A percentile compares a stretch with the other conserved stretches of the same genome.
phyloP scores from a whole-genome alignment of 1,284 basidiomycete genomes.

The Earliella scabrosa region DNA sequence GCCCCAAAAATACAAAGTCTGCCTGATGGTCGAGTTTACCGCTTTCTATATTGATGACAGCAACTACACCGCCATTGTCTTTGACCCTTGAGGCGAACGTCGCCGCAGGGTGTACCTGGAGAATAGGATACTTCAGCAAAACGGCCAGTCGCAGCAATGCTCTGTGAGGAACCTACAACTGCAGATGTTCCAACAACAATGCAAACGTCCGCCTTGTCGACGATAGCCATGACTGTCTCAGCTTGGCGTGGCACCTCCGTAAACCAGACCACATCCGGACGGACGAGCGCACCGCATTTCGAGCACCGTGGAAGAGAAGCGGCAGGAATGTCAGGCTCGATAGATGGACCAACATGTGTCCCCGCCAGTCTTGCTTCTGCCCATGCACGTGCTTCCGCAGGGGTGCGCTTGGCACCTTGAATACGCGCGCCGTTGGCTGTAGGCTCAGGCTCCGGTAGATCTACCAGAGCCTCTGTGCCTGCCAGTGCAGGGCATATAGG shows the following conservation, averaged over 20 bases:
- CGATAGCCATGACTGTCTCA: conserved; percentile 46
- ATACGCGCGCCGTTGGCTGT: background rate
- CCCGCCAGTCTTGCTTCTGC: conserved; percentile 14
- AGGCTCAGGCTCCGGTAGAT: conserved; percentile 22
- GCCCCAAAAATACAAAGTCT: conserved; percentile 53
- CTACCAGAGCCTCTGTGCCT: conserved; percentile 52
- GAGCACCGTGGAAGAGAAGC: conserved; percentile 55
- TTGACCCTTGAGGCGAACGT: conserved; percentile 41
- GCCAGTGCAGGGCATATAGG: conserved; percentile 53
- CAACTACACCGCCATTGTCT: conserved; percentile 46
- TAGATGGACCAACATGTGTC: conserved; percentile 9
- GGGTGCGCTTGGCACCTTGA: background rate
- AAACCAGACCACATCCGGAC: conserved; percentile 73
- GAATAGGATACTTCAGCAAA: background rate
- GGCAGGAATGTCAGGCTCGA: conserved; percentile 47
- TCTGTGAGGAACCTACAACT: conserved; percentile 43
- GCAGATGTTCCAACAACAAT: conserved; percentile 67
- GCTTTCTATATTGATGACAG: conserved; percentile 62
- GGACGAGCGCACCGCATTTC: conserved; percentile 52
- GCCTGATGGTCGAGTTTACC: conserved; percentile 45
- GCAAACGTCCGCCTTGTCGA: conserved; percentile 57
- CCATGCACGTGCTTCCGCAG: conserved; percentile 13
- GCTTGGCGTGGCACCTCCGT: conserved; percentile 53
- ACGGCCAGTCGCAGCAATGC: background rate
- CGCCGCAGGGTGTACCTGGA: conserved; percentile 48